Evolutionary conservation across 2,329 filamentous ascomycete genomes (phyloP), one percentile per base, ranked within the genome.

Genomic region (Penicillium thymicola): DNA sequence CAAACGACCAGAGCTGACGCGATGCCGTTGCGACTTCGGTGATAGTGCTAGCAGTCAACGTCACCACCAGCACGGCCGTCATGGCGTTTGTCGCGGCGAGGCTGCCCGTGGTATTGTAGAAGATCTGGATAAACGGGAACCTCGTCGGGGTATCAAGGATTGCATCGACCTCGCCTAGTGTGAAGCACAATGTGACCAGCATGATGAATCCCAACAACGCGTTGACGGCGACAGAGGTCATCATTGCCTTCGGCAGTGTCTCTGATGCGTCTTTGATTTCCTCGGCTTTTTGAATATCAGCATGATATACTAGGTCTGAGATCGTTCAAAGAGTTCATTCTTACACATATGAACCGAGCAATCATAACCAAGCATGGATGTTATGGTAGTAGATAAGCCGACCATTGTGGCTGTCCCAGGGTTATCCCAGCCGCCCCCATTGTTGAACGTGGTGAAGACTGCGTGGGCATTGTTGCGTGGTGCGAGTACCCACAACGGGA

Each of bases 51-150:
- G 76, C 79, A 1, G 78, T 76, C 5, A 79, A 70, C 30, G 81
- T 78, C 18, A 82, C 67, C 4, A 82, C 74, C 3, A 84, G 69
- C 18, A 85, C 75, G 5, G 75, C 67, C 0, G 77, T 74, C 78
- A 84, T 82, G 21, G 79, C 76, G 2, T 78, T 77, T 0, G 81
- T 78, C 0, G 78, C 82, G 2, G 75, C 76, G 2, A 75, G 67
- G 18, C 77, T 80, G 1, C 76, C 70, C 2, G 81, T 81, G 1
- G 78, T 78, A 36, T 82, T 76, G 59, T 76, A 76, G 56, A 85
- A 85, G 23, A 85, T 78, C 48, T 84, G 76, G 64, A 87, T 85
- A 59, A 85, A 85, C 0, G 85, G 83, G 46, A 82, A 83, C 1
- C 77, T 78, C 0, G 81, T 82, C 0, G 75, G 73, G 0, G 76